Evolutionary conservation across 1,139 yeast genomes (phyloP).

Genomic region (Yamadazyma sp.): DNA sequence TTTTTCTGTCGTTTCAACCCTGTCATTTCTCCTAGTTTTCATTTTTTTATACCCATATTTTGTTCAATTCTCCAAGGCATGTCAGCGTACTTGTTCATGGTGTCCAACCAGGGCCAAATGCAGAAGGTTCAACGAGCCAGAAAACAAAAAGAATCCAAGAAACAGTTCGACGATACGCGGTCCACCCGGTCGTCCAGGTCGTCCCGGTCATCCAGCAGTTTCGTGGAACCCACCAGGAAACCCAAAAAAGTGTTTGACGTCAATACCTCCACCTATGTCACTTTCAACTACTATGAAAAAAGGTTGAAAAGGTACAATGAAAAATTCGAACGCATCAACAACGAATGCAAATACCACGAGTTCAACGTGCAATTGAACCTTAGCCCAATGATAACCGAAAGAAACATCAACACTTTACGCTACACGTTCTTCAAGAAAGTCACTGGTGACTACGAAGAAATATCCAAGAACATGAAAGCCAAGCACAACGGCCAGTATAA

Average conservation of each 20-base stretch:
- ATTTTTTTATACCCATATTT: background rate
- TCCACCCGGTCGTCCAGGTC: slow-evolving; percentile 13
- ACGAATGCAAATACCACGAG: slow-evolving; percentile 17
- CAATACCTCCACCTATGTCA: slow-evolving; percentile 11
- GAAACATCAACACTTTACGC: slow-evolving; percentile 24
- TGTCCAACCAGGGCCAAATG: slow-evolving; percentile 13
- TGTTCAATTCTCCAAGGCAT: slow-evolving; percentile 4
- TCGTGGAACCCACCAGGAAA: slow-evolving; percentile 1
- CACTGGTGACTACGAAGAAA: slow-evolving; percentile 14
- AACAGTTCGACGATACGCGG: slow-evolving; percentile 8
- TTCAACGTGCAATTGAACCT: slow-evolving; percentile 21
- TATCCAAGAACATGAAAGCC: slow-evolving; percentile 11
- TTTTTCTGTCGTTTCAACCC: background rate
- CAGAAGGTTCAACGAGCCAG: slow-evolving; percentile 4
- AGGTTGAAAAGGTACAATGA: slow-evolving; percentile 19
- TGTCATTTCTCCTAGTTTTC: background rate
- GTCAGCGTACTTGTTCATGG: slow-evolving; percentile 17
- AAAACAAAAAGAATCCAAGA: slow-evolving; percentile 3
- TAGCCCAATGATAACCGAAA: slow-evolving; percentile 19
- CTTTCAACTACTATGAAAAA: slow-evolving; percentile 15
- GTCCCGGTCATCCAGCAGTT: slow-evolving; percentile 3
- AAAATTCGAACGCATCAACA: slow-evolving; percentile 11
- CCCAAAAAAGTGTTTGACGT: slow-evolving; percentile 13
- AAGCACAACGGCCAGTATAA: slow-evolving; percentile 14
- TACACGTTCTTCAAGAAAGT: slow-evolving; percentile 28